Evolutionary conservation across 2,329 filamentous ascomycete genomes (phyloP), one percentile per base, ranked within the genome.

Genomic region (Aspergillaceae sp.): DNA sequence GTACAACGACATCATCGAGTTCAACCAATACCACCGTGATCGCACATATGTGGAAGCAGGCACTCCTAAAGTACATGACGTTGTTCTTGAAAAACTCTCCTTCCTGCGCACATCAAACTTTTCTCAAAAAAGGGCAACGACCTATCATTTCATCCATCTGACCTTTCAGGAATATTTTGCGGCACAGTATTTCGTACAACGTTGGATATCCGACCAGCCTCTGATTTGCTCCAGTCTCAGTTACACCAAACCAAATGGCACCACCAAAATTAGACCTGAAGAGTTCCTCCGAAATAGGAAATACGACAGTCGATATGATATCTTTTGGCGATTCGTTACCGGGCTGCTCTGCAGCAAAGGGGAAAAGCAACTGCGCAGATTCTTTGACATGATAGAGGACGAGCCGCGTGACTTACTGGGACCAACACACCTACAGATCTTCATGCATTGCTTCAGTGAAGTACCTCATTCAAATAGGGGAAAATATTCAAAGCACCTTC

Each of bases 301-400:
- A 50, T 73, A 73, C 51, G 55, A 54, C 29, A 32, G 52, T 26
- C 62, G 62, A 30, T 72, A 69, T 49, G 60, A 70, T 44, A 59
- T 72, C 3, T 49, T 72, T 2, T 73, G 68, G 70, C 62, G 68
- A 11, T 73, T 73, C 56, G 63, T 68, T 32, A 49, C 62, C 4
- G 69, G 69, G n/a, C 48, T 71, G n/a, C 55, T 72, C 32, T 36
- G 54, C n/a, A 32, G 10, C 29, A 32, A 45, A 28, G 41, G 55
- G 6, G 26, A 49, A 5, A 41, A 54, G 32, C 9, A 41, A 35
- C 26, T 54, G 11, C 7, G 8, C 11, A 3, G 29, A 5, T 66
- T 69, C 44, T 61, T 70, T 33, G 3, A 60, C 8, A 38, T 41
- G 30, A 57, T 71, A 11, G 56, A 70, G 35, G 30, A 50, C 2